These are phyloP conservation scores for Conticribra guillardii DNA, from an alignment of 108 stramenopile species.

Conservation along the genomic window DNA sequence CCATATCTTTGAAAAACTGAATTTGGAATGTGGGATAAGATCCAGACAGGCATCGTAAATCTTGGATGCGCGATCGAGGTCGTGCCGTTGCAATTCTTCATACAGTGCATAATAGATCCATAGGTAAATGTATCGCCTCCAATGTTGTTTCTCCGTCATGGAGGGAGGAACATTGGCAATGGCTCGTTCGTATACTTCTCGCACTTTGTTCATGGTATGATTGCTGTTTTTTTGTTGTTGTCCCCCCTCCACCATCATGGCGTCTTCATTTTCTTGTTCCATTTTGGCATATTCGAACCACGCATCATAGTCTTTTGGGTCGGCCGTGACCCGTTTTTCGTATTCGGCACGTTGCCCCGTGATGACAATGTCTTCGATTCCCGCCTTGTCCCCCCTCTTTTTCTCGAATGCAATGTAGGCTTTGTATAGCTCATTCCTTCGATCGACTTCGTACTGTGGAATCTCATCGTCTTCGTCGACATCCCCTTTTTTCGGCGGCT, in stretches of 20 bases:
- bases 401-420: conserved; percentile 97
- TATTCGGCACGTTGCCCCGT: conserved; percentile 90
- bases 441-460: conserved; percentile 70
- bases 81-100: conserved; percentile 88
- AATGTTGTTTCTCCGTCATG: conserved; percentile 87
- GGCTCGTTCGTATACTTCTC: conserved; percentile 95
- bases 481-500: conserved; percentile 40
- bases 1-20: conserved; percentile 98
- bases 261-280: conserved; percentile 81
- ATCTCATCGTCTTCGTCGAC: conserved; percentile 55
- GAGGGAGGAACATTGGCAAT: conserved; percentile 92
- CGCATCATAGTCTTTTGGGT: conserved; percentile 94
- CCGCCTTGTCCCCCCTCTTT: conserved; percentile 93
- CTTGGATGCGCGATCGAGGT: conserved; percentile 83
- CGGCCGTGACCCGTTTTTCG: conserved; percentile 67
- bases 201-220: conserved; percentile 46
- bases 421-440: conserved; percentile 91
- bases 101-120: conserved; percentile 98
- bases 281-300: conserved; percentile 99
- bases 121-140: conserved; percentile 97
- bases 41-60: conserved; percentile 89
- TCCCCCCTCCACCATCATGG: neutral
- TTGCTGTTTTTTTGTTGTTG: conserved; percentile 12
- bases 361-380: conserved; percentile 90
- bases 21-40: conserved; percentile 93